Evolutionary conservation across 2,329 filamentous ascomycete genomes (phyloP).

Genomic region (Endoconidiophora laricicola): DNA sequence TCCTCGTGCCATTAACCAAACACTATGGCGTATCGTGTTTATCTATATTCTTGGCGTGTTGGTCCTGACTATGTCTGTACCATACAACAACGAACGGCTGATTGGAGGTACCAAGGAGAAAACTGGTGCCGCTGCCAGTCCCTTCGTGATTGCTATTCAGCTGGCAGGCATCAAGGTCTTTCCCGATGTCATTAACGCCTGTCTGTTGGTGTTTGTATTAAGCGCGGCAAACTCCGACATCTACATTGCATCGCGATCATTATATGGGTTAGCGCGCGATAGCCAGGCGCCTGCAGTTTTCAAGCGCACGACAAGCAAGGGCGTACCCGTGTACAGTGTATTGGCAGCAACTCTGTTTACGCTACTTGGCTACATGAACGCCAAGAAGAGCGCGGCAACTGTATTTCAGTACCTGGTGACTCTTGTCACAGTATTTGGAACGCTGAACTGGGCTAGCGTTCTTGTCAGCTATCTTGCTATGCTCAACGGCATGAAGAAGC

Average conservation of each 20-base stretch:
- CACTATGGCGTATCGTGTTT: constrained; percentile 16
- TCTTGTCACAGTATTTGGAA: constrained; percentile 26
- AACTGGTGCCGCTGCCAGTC: constrained; percentile 13
- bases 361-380: constrained; percentile 25
- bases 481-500: constrained; percentile 22
- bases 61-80: constrained; percentile 17
- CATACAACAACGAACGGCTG: constrained; percentile 15
- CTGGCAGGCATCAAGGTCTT: constrained; percentile 14
- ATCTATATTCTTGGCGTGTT: constrained; percentile 17
- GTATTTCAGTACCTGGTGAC: constrained; percentile 27
- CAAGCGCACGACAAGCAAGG: constrained; percentile 20
- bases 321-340: constrained; percentile 25
- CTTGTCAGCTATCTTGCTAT: constrained; percentile 25
- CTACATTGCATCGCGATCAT: constrained; percentile 25
- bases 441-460: constrained; percentile 27
- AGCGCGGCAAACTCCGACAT: constrained; percentile 10
- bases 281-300: constrained; percentile 24
- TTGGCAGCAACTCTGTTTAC: constrained; percentile 22
- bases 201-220: constrained; percentile 16
- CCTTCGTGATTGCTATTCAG: constrained; percentile 16
- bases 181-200: constrained; percentile 16
- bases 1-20: constrained; percentile 16
- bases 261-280: constrained; percentile 25
- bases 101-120: constrained; percentile 5
- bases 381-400: constrained; percentile 19